Evolutionary conservation across 1,139 yeast genomes (phyloP), one percentile per base, ranked within the genome.

Genomic region (Meyerozyma sp.): DNA sequence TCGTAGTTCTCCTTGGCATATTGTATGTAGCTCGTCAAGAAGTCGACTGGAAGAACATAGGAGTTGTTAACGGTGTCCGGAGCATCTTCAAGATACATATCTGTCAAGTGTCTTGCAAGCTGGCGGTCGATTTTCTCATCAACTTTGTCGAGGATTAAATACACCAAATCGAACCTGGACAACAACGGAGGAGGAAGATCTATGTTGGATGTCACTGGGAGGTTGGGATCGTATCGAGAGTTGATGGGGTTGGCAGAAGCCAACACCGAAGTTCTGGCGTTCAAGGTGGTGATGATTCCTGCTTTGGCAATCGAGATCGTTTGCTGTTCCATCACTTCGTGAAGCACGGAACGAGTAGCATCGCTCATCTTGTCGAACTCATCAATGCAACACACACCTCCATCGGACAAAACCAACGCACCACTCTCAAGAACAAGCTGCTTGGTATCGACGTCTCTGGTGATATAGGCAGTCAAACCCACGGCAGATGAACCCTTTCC

Each of bases 401-500:
- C 98, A 66, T 93, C 99, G 7, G 97, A 89, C 43, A 93, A 74
- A 10, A 93, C 98, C 52, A 93, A 75, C 0, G 99, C 99, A 63
- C 99, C 99, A 61, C 93, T 82, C 62, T 93, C 99, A 46, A 93
- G 74, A 7, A 93, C 98, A 42, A 93, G 70, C 61, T 93, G 98
- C 56, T 81, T 87, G 1, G 98, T 89, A 56, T 93, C 98, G 38
- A 87, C 77, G 63, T 93, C 99, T 58, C 97, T 77, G 8, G 98
- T 91, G 44, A 93, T 84, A 61, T 93, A 93, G 1, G 99, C 98
- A 0, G 99, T 93, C 59, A 93, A 75, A 71, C 99, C 99, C 44
- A 93, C 99, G 0, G 99, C 99, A 21, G 98, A 93, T 0, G 98
- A 90, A 44, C 98, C 98, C 59, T 93, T 93, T 65, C 99, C 99